Percentiles rank a stretch among this genome's conserved stretches.
Conservation (phyloP, 805 yeast species). For the Hanseniaspora valbyensis region DNA sequence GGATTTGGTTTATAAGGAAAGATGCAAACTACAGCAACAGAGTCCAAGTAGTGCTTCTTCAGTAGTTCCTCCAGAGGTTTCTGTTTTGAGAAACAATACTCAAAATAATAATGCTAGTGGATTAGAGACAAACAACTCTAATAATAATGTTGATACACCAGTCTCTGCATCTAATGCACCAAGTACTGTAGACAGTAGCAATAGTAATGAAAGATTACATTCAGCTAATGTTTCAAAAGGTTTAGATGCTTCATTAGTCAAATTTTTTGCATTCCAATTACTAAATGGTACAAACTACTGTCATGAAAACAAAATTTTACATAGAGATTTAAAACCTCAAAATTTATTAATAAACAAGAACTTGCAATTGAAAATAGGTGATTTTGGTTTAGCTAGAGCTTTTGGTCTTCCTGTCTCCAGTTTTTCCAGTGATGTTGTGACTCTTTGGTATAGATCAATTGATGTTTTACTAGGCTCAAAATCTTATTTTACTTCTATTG, state of each 20-base stretch:
- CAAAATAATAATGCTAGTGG: neutral
- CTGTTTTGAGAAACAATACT: constrained; percentile 11
- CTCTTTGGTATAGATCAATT: constrained; percentile 95
- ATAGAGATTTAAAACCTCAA: constrained; percentile 94
- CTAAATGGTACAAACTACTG: constrained; percentile 86
- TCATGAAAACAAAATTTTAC: constrained; percentile 87
- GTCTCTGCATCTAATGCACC: neutral
- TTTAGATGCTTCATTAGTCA: constrained; percentile 49
- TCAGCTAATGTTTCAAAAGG: constrained; percentile 27
- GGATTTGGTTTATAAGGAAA: constrained; percentile 65
- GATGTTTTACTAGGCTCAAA: constrained; percentile 92
- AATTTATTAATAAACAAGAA: constrained; percentile 88
- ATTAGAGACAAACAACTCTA: neutral
- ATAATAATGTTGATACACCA: neutral
- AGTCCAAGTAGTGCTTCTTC: neutral
- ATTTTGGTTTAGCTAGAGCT: constrained; percentile 93
- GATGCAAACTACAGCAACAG: constrained; percentile 1
- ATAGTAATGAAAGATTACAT: neutral
- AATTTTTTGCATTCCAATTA: constrained; percentile 83
- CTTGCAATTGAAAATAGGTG: constrained; percentile 82
- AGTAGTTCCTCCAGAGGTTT: constrained; percentile 12
- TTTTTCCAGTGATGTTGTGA: constrained; percentile 95
- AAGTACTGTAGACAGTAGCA: neutral
- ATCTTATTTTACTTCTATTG: constrained; percentile 95
- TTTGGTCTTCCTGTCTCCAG: constrained; percentile 96